Evolutionary conservation across 441 rosid genomes (phyloP), one percentile per base, ranked within the genome.

Genomic region (Pelargonium cotyledonis): DNA sequence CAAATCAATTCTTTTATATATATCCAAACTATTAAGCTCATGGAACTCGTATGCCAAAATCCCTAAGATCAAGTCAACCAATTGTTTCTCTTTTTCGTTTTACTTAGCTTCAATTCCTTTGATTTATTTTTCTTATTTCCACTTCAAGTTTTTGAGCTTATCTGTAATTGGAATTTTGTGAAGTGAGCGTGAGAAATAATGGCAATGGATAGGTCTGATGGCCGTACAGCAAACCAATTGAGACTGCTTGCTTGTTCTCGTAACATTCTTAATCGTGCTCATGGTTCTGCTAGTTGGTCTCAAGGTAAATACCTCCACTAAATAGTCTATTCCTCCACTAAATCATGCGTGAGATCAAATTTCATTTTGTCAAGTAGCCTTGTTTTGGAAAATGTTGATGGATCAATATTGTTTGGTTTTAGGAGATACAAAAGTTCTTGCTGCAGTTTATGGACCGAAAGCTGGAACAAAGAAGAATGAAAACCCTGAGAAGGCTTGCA

Each of bases 241-340:
- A 84, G 97, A 75, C 96, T 91, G 0, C 84, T 91, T 14, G 79
- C 91, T 63, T 89, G 94, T 79, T 81, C 94, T 15, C 90, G 89
- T 66, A 85, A 80, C 77, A 76, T 85, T 68, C 97, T 89, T 47
- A 86, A 89, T 76, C 95, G 96, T 43, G 92, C 99, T 62, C 96
- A 94, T 80, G 99, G 99, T 68, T 91, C 99, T 16, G 96, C 97
- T 35, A 88, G 89, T 75, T 94, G 97, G 97, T 82, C 87, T 46
- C 96, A 91, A 84, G 99, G 98, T 89, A 65, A 10, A 43, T 41
- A 15, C 6, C n/a, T 7, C 19, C 15, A 18, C 57, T 49, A 4
- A 49, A 49, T 6, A 49, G 57, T 49, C 57, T 49, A 49, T 49
- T 49, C 15, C 57, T 49, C 16, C 31, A 31, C 38, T 31, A 31